phyloP scores from a whole-genome alignment of 805 yeast species.

The Komagataella mondaviorum region DNA sequence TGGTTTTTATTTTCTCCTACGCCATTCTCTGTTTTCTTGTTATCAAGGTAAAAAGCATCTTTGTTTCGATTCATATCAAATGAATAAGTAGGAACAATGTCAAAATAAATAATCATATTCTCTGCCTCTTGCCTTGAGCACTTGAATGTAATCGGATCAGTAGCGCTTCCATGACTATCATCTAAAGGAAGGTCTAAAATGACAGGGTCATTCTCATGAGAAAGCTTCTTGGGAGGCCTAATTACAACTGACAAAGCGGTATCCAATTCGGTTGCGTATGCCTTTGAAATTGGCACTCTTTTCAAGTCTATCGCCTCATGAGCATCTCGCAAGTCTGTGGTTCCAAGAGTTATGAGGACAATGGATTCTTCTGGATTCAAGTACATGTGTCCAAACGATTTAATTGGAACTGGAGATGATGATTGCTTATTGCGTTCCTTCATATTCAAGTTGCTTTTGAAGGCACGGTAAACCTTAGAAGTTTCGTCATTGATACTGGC shows the following conservation, averaged over 20 bases:
- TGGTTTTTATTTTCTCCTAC: conserved; percentile 9
- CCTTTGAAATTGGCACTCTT: conserved; percentile 61
- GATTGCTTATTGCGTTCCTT: conserved; percentile 1
- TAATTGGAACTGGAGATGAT: conserved; percentile 40
- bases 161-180: conserved; percentile 55
- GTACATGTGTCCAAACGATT: conserved; percentile 77
- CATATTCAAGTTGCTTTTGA: conserved; percentile 5
- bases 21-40: neutral
- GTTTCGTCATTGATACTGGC: neutral
- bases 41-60: conserved; percentile 5
- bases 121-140: conserved; percentile 32
- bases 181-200: conserved; percentile 73
- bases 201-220: conserved; percentile 20
- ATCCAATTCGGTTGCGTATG: conserved; percentile 73
- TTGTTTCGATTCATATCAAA: conserved; percentile 16
- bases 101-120: conserved; percentile 57
- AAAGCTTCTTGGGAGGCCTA: conserved; percentile 23
- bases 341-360: conserved; percentile 74
- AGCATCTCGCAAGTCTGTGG: conserved; percentile 59
- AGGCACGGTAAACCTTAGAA: neutral
- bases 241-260: conserved; percentile 74
- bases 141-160: conserved; percentile 66
- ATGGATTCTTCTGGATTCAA: conserved; percentile 51
- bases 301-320: conserved; percentile 53
- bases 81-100: conserved; percentile 81